A percentile compares a stretch with the other conserved stretches of the same genome.
phyloP scores from a whole-genome alignment of 108 stramenopile genomes.

The Bacterosira constricta region DNA sequence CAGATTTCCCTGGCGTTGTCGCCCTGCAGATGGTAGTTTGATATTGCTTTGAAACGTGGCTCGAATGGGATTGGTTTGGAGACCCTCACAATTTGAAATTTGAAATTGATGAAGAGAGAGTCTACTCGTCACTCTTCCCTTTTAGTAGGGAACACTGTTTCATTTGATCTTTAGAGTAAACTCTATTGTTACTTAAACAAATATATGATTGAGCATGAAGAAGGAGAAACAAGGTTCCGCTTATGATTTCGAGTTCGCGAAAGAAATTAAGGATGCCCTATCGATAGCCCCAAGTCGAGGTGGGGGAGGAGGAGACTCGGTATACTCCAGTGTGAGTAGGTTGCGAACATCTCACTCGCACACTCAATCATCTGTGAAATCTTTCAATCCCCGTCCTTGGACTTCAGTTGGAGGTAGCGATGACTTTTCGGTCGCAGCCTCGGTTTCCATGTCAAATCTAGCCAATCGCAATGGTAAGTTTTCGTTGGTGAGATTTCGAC shows the following conservation, averaged over 20 bases:
- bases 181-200: background rate
- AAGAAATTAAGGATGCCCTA: constrained; percentile 12
- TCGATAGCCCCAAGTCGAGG: constrained; percentile 10
- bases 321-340: background rate
- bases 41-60: too few relatives aligned
- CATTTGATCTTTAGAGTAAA: background rate
- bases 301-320: constrained; percentile 1
- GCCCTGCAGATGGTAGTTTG: too few relatives aligned
- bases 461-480: background rate
- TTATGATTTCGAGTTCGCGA: constrained; percentile 15
- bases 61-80: too few relatives aligned
- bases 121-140: too few relatives aligned
- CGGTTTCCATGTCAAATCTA: background rate
- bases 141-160: too few relatives aligned
- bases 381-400: background rate
- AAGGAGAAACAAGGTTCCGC: background rate
- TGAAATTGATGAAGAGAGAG: too few relatives aligned
- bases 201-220: background rate
- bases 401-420: constrained; percentile 1
- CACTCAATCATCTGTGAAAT: background rate
- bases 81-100: background rate
- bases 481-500: background rate
- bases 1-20: too few relatives aligned
- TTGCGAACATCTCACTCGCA: constrained; percentile 8
- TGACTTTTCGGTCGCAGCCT: constrained; percentile 4